Evolutionary conservation across 2,329 filamentous ascomycete genomes (phyloP).

Genomic region (Fusarium lyarnte): DNA sequence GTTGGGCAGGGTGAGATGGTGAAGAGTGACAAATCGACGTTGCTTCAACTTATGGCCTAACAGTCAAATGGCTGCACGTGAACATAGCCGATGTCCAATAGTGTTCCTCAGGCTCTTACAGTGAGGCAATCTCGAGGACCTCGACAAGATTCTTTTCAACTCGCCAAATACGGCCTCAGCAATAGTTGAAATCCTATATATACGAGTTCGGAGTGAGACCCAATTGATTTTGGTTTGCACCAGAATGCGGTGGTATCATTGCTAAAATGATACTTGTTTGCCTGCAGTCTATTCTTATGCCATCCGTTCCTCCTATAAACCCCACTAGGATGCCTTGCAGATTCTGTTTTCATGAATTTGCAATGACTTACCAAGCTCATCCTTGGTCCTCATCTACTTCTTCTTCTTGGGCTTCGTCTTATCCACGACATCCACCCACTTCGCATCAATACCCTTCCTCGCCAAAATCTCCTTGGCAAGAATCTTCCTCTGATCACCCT

Average conservation of each 20-base stretch:
- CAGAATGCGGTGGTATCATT: not conserved
- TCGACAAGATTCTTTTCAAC: too few species aligned
- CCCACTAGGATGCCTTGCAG: not conserved
- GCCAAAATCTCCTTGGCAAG: constrained; percentile 22
- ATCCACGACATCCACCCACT: constrained; percentile 37
- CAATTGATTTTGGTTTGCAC: fast-evolving
- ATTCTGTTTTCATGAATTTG: not conserved
- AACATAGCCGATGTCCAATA: not conserved
- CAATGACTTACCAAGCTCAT: not conserved
- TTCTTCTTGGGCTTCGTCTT: constrained; percentile 37
- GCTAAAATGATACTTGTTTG: not conserved
- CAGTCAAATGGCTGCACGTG: not conserved
- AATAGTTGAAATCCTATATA: fast-evolving
- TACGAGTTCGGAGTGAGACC: too few species aligned
- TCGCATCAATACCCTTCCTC: constrained; percentile 25
- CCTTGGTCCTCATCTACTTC: not conserved
- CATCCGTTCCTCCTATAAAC: not conserved
- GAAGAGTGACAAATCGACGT: not conserved
- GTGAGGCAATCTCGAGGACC: too few species aligned
- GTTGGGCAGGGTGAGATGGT: not conserved
- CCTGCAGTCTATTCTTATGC: not conserved
- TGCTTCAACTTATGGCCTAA: not conserved
- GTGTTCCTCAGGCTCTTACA: not conserved
- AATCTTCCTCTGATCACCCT: constrained; percentile 36
- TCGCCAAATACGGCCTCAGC: fast-evolving